Percentiles rank a stretch among this genome's conserved stretches.
These are phyloP conservation scores for Teunomyces tritomae DNA, from an alignment of 805 yeast species.

Conservation along the genomic window DNA sequence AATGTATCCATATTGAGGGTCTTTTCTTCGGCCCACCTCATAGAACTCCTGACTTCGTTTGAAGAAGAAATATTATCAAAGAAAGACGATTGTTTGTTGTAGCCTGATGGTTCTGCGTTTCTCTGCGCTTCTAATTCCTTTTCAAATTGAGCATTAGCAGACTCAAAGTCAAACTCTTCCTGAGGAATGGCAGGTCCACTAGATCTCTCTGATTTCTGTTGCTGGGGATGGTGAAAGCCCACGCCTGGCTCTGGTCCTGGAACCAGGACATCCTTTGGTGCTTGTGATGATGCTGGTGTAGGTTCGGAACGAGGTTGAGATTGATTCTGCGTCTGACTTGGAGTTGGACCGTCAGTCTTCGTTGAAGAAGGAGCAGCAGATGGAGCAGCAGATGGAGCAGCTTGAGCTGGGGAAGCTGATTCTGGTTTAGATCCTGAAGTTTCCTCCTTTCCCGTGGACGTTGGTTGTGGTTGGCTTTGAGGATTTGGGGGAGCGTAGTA, in stretches of 20 bases:
- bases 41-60: slow-evolving; percentile 42
- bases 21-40: slow-evolving; percentile 74
- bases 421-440: slow-evolving; percentile 21
- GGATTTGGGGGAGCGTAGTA: slow-evolving; percentile 9
- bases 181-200: slow-evolving; percentile 41
- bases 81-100: slow-evolving; percentile 81
- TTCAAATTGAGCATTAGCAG: slow-evolving; percentile 69
- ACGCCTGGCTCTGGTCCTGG: slow-evolving; percentile 8
- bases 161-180: slow-evolving; percentile 72
- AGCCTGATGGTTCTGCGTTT: slow-evolving; percentile 35
- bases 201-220: slow-evolving; percentile 12
- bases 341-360: slow-evolving; percentile 10
- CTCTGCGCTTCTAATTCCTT: slow-evolving; percentile 43
- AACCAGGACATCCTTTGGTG: slow-evolving; percentile 8
- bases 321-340: slow-evolving; percentile 10
- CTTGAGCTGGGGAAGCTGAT: slow-evolving; percentile 19
- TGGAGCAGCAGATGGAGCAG: neutral
- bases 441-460: slow-evolving; percentile 1
- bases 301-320: slow-evolving; percentile 7
- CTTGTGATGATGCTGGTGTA: slow-evolving; percentile 3
- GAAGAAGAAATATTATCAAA: slow-evolving; percentile 84
- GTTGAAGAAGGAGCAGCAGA: slow-evolving; percentile 10
- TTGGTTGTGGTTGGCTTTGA: slow-evolving; percentile 10
- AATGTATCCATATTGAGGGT: slow-evolving; percentile 76
- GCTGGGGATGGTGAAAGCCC: slow-evolving; percentile 14